These are phyloP conservation scores for Linum lewisii DNA, from an alignment of 345 rosid species.

Conservation along the genomic window DNA sequence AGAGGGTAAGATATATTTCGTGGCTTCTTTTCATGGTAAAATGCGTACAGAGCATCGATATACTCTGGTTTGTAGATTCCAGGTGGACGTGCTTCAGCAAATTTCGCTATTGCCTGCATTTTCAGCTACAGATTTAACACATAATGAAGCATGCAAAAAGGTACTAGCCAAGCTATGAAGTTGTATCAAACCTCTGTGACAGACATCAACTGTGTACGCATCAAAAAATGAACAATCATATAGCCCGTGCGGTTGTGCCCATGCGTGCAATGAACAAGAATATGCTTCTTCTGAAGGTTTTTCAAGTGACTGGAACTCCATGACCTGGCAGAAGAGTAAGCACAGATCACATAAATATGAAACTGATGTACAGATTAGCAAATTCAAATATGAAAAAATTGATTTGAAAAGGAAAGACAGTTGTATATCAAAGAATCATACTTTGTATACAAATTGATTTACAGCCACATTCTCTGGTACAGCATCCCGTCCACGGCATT, in stretches of 20 bases:
- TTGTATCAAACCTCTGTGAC: constrained; percentile 60
- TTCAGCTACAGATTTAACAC: constrained; percentile 8
- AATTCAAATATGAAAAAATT: neutral
- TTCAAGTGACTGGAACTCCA: constrained; percentile 58
- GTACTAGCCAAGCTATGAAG: constrained; percentile 1
- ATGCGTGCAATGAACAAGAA: constrained; percentile 97
- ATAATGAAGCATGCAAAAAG: constrained; percentile 7
- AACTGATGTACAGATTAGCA: neutral
- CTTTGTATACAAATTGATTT: constrained; percentile 82
- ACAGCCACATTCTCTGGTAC: constrained; percentile 85
- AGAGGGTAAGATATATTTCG: constrained; percentile 57
- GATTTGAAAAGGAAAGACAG: neutral
- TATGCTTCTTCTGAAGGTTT: constrained; percentile 67
- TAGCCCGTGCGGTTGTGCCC: constrained; percentile 98
- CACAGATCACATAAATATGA: neutral
- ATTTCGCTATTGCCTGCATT: constrained; percentile 64
- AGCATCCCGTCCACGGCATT: constrained; percentile 84
- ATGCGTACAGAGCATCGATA: constrained; percentile 67
- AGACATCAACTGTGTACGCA: constrained; percentile 70
- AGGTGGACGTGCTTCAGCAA: constrained; percentile 90
- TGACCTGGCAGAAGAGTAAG: constrained; percentile 38
- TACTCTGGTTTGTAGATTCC: constrained; percentile 94
- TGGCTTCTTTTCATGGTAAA: constrained; percentile 89
- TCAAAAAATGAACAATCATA: constrained; percentile 88
- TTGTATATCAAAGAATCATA: constrained; percentile 21